Evolutionary conservation across 176 grass and related monocot species (phyloP).

Genomic region (Paspalum notatum): DNA sequence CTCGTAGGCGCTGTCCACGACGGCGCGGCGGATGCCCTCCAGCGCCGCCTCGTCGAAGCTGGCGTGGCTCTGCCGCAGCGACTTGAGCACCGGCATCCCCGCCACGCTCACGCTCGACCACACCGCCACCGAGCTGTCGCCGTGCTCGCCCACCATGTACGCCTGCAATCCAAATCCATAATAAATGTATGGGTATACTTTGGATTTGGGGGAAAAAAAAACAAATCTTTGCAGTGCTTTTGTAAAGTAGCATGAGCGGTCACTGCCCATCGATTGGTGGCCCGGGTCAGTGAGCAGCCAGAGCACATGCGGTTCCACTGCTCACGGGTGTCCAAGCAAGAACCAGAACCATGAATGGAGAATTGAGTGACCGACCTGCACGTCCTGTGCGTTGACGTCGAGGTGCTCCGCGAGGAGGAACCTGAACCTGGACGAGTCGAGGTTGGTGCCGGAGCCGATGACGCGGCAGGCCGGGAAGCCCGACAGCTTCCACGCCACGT

Average conservation of each 20-base stretch:
- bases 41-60: slow-evolving; percentile 44
- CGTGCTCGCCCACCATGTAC: slow-evolving; percentile 82
- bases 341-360: background rate
- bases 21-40: slow-evolving; percentile 59
- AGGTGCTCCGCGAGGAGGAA: slow-evolving; percentile 72
- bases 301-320: too few species aligned
- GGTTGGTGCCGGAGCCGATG: slow-evolving; percentile 74
- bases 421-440: slow-evolving; percentile 71
- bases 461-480: slow-evolving; percentile 59
- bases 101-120: slow-evolving; percentile 76
- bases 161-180: slow-evolving; percentile 37
- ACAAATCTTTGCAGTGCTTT: too few species aligned
- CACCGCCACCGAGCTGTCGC: slow-evolving; percentile 77
- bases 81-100: slow-evolving; percentile 63
- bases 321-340: background rate
- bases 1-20: slow-evolving; percentile 71
- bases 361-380: slow-evolving; percentile 36
- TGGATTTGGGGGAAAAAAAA: too few species aligned
- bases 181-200: too few species aligned
- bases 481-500: slow-evolving; percentile 73
- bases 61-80: slow-evolving; percentile 45
- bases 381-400: slow-evolving; percentile 79
- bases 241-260: too few species aligned
- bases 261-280: too few species aligned
- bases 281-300: too few species aligned